A percentile compares a stretch with the other conserved stretches of the same genome.
Evolutionary conservation across 345 rosid genomes (phyloP).

Genomic region (Linum tenue): DNA sequence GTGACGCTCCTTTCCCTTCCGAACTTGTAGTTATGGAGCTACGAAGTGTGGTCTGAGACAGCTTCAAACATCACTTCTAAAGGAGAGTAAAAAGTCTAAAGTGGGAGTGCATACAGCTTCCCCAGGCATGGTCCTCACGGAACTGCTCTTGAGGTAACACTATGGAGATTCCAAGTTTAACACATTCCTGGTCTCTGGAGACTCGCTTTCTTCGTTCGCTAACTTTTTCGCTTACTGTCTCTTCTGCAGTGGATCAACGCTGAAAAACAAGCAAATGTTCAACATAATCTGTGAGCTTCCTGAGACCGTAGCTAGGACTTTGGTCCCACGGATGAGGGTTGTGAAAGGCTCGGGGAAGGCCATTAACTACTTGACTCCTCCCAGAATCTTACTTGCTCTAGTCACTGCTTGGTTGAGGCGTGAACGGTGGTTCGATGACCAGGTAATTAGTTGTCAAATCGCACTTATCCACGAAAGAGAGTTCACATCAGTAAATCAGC

Average conservation of each 20-base stretch:
- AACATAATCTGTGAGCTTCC: constrained; percentile 92
- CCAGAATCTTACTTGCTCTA: constrained; percentile 79
- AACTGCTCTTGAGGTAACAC: constrained; percentile 69
- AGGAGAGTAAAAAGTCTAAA: constrained; percentile 72
- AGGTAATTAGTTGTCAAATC: constrained; percentile 33
- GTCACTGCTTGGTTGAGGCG: constrained; percentile 85
- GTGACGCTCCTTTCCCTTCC: constrained; percentile 13
- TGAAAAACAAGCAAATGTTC: constrained; percentile 74
- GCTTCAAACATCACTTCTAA: constrained; percentile 74
- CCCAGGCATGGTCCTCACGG: constrained; percentile 97
- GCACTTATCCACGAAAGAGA: background rate
- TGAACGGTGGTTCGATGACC: constrained; percentile 94
- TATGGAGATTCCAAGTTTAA: background rate
- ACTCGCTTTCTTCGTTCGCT: no score
- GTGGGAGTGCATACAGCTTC: constrained; percentile 92
- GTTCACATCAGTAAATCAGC: no score
- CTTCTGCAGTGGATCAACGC: constrained; percentile 64
- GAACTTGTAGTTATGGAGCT: constrained; percentile 66
- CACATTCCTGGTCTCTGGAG: no score
- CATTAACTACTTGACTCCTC: constrained; percentile 76
- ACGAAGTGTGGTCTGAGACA: constrained; percentile 95
- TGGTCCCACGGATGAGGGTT: constrained; percentile 85
- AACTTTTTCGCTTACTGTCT: background rate
- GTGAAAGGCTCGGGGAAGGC: constrained; percentile 80
- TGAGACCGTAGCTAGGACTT: constrained; percentile 85